Evolutionary conservation across 331 rosid species (phyloP).

Genomic region (Rosa hybrid): DNA sequence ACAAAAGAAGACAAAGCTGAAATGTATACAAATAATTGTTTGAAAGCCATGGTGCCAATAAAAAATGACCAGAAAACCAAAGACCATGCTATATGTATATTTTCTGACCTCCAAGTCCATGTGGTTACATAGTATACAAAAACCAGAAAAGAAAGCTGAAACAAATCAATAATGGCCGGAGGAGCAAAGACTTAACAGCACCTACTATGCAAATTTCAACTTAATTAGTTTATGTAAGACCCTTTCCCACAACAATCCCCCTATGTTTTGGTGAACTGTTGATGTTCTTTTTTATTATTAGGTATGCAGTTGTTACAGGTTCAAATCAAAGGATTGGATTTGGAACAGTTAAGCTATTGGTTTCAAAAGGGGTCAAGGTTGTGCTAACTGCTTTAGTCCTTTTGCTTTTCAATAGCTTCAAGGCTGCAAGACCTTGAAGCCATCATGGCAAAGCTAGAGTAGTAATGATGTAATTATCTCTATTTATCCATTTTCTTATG

Average conservation of each 20-base stretch:
- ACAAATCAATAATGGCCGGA: constrained; percentile 7
- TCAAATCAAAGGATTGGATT: constrained; percentile 13
- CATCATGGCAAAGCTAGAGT: no score
- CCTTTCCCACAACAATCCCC: neutral
- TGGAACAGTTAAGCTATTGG: constrained; percentile 5
- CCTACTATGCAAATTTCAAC: neutral
- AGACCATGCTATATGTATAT: no score
- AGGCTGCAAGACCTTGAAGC: no score
- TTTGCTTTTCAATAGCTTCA: no score
- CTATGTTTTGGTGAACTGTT: neutral
- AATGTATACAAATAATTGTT: no score
- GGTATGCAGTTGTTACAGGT: constrained; percentile 17
- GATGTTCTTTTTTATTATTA: neutral
- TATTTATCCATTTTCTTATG: no score
- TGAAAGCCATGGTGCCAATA: no score
- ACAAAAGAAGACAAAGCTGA: no score
- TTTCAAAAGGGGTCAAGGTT: constrained; percentile 5
- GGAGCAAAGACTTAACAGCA: neutral
- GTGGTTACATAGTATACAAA: neutral
- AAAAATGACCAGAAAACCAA: no score
- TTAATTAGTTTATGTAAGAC: no score
- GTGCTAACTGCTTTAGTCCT: constrained; percentile 27
- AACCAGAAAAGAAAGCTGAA: neutral
- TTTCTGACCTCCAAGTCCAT: no score
- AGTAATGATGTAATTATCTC: no score